A percentile compares a stretch with the other conserved stretches of the same genome.
Conservation (phyloP, 2,329 filamentous ascomycete genomes). For the Curvularia hawaiiensis region DNA sequence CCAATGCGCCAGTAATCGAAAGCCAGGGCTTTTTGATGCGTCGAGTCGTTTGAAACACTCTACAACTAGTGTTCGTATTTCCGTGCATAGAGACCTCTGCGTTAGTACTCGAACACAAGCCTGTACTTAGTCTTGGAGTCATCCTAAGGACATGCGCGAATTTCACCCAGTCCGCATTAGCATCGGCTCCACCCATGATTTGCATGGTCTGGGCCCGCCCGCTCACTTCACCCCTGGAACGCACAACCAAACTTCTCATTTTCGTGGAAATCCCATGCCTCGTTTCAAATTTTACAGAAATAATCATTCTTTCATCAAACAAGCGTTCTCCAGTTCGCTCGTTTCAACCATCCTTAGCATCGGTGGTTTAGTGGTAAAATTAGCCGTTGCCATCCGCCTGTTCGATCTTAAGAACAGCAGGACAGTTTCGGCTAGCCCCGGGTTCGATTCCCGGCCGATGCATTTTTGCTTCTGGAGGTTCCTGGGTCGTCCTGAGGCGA, state of each 20-base stretch:
- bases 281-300: constrained; percentile 5
- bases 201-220: background rate
- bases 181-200: background rate
- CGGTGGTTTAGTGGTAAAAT: constrained; percentile 25
- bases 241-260: background rate
- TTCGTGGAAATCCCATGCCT: background rate
- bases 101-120: background rate
- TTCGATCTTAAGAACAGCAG: background rate
- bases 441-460: constrained; percentile 23
- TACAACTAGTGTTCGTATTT: no score
- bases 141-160: background rate
- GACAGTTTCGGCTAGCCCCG: constrained; percentile 19
- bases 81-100: background rate
- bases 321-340: background rate
- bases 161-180: background rate
- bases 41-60: background rate
- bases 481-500: no score
- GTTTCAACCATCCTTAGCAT: constrained; percentile 4
- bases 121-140: background rate
- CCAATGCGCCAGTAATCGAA: background rate
- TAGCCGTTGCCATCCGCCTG: constrained; percentile 20
- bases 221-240: background rate
- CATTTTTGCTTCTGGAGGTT: constrained; percentile 2
- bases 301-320: constrained; percentile 2
- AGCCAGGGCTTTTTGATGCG: background rate